A percentile compares a stretch with the other conserved stretches of the same genome.
Conservation (phyloP, 1,284 basidiomycete genomes). For the Fomitopsis palustris region DNA sequence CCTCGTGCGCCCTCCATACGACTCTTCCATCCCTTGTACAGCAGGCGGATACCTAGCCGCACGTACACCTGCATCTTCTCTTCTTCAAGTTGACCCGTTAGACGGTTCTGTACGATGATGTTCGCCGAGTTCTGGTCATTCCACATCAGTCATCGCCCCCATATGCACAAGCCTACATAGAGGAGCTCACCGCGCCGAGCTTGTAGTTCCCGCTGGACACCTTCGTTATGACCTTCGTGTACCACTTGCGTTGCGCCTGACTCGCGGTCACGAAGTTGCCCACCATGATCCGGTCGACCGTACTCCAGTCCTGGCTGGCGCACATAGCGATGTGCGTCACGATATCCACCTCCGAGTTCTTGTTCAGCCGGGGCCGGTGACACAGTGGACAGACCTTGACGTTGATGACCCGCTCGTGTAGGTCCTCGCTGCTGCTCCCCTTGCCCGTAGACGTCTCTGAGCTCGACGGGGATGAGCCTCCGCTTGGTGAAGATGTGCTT, state of each 20-base stretch:
- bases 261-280: constrained; percentile 94
- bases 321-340: constrained; percentile 93
- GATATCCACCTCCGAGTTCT: constrained; percentile 91
- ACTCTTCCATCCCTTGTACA: constrained; percentile 91
- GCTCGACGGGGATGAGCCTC: constrained; percentile 22
- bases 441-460: constrained; percentile 10
- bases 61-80: constrained; percentile 99
- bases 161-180: background rate
- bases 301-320: constrained; percentile 88
- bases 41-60: constrained; percentile 83
- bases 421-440: constrained; percentile 37
- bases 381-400: constrained; percentile 94
- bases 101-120: constrained; percentile 91
- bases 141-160: background rate
- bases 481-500: constrained; percentile 24
- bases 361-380: constrained; percentile 80
- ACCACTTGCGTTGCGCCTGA: constrained; percentile 97
- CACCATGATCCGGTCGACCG: constrained; percentile 86
- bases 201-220: constrained; percentile 85
- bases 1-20: constrained; percentile 90
- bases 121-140: constrained; percentile 83
- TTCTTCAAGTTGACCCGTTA: constrained; percentile 90
- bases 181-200: constrained; percentile 75
- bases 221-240: constrained; percentile 86
- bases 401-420: constrained; percentile 90